Conservation (phyloP, 2,329 filamentous ascomycete genomes). For the Cercospora janseana region DNA sequence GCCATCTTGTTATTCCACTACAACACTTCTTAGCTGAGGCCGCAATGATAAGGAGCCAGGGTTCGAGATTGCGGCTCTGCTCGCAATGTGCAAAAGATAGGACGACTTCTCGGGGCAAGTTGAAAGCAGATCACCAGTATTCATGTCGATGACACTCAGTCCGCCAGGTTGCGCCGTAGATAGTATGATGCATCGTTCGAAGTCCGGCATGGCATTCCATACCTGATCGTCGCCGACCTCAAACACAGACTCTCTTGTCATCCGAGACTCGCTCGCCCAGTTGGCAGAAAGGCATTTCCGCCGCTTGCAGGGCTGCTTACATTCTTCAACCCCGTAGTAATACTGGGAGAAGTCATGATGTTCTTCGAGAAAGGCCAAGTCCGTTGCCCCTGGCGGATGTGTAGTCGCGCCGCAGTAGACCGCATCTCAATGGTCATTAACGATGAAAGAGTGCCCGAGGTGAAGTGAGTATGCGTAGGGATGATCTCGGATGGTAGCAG, state of each 20-base stretch:
- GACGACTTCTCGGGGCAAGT: constrained; percentile 33
- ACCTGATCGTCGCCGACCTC: constrained; percentile 44
- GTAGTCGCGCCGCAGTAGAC: constrained; percentile 43
- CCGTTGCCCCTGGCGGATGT: constrained; percentile 32
- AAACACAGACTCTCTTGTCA: constrained; percentile 42
- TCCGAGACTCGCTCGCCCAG: constrained; percentile 40
- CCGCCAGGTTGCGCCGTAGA: constrained; percentile 49
- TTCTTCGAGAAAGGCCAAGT: constrained; percentile 36
- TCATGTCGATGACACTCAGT: constrained; percentile 49
- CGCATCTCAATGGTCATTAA: constrained; percentile 43
- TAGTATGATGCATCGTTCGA: constrained; percentile 47
- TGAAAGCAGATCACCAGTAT: constrained; percentile 45
- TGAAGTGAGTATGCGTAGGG: constrained; percentile 43
- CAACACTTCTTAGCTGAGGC: no score
- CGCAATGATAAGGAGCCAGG: no score
- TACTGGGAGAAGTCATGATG: constrained; percentile 36
- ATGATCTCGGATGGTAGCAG: constrained; percentile 43
- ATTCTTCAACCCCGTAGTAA: constrained; percentile 40
- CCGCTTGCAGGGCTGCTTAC: constrained; percentile 48
- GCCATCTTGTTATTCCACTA: constrained; percentile 48
- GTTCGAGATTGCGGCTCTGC: no score
- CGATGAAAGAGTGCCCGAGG: constrained; percentile 46
- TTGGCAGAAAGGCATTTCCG: constrained; percentile 43
- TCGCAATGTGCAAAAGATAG: constrained; percentile 44
- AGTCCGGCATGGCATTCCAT: constrained; percentile 50